Conservation (phyloP, 2,329 filamentous ascomycete species). For the Apiospora pterosperma region DNA sequence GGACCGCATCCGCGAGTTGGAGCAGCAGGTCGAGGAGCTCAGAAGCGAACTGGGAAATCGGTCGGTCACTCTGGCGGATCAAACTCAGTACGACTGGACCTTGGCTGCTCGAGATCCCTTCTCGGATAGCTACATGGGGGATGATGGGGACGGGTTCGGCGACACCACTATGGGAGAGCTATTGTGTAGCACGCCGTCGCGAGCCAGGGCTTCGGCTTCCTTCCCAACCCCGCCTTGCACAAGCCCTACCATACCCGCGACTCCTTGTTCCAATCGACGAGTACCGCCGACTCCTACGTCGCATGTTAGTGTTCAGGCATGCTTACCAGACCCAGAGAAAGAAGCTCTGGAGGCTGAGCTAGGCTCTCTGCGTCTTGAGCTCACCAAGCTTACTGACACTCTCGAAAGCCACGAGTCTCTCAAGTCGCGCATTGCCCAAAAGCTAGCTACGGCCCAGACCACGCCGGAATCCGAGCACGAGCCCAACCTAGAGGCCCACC, state of each 20-base stretch:
- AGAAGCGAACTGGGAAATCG: slow-evolving; percentile 24
- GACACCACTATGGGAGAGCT: slow-evolving; percentile 50
- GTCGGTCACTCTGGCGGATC: slow-evolving; percentile 8
- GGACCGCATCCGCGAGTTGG: slow-evolving; percentile 33
- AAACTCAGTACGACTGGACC: slow-evolving; percentile 45
- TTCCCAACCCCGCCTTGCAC: slow-evolving; percentile 56
- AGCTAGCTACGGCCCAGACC: slow-evolving; percentile 14
- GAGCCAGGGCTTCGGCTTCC: slow-evolving; percentile 32
- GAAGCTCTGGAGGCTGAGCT: slow-evolving; percentile 43
- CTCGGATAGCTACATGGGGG: slow-evolving; percentile 36
- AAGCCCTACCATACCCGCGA: slow-evolving; percentile 33
- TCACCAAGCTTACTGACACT: slow-evolving; percentile 42
- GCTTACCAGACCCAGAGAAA: slow-evolving; percentile 39
- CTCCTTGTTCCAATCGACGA: slow-evolving; percentile 32
- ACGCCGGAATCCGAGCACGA: slow-evolving; percentile 11
- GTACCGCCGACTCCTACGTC: slow-evolving; percentile 18
- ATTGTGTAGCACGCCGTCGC: slow-evolving; percentile 48
- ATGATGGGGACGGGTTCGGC: slow-evolving; percentile 38
- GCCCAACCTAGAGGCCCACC: slow-evolving; percentile 36
- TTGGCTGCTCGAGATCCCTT: slow-evolving; percentile 46
- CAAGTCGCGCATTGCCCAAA: slow-evolving; percentile 27
- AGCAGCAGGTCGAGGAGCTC: slow-evolving; percentile 31
- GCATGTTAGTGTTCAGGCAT: slow-evolving; percentile 37
- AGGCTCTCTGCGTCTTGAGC: slow-evolving; percentile 44
- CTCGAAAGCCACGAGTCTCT: slow-evolving; percentile 46